Conservation (phyloP, 2,329 filamentous ascomycete species). For the Diaporthe citri region DNA sequence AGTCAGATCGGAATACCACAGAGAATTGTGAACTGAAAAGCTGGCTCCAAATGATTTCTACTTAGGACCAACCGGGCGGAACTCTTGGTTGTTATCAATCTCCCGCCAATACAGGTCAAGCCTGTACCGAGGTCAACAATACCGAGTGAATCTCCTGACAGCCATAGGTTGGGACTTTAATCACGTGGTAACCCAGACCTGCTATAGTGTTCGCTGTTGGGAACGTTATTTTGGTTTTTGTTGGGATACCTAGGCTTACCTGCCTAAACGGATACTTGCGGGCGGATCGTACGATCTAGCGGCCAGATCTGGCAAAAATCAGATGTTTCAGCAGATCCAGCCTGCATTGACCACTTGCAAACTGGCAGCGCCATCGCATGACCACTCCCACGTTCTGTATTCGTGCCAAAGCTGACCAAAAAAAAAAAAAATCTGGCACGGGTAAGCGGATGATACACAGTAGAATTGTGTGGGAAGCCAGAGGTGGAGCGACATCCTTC, state of each 20-base stretch:
- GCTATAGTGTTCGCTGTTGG: constrained; percentile 5
- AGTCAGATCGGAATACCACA: too few species aligned
- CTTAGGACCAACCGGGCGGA: too few species aligned
- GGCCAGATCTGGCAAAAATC: not conserved
- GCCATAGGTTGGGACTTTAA: constrained; percentile 10
- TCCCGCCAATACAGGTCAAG: not conserved
- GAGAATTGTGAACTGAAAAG: not conserved
- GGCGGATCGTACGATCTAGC: constrained; percentile 20
- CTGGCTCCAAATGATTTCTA: not conserved
- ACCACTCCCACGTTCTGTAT: not conserved
- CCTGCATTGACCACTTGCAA: constrained; percentile 6
- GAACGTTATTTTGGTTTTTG: constrained; percentile 16
- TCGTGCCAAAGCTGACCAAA: too few species aligned
- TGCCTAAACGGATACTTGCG: constrained; percentile 2
- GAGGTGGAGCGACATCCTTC: not conserved
- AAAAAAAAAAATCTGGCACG: not conserved
- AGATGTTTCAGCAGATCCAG: constrained; percentile 19
- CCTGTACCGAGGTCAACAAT: constrained; percentile 11
- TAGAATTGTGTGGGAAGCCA: too few species aligned
- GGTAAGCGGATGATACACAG: not conserved
- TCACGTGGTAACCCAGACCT: not conserved
- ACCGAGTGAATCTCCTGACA: constrained; percentile 14
- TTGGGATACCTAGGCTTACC: constrained; percentile 12
- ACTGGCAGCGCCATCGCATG: not conserved
- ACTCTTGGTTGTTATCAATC: not conserved